Evolutionary conservation across 805 yeast genomes (phyloP), one percentile per base, ranked within the genome.

Genomic region (Cyberlindnera meyerae): DNA sequence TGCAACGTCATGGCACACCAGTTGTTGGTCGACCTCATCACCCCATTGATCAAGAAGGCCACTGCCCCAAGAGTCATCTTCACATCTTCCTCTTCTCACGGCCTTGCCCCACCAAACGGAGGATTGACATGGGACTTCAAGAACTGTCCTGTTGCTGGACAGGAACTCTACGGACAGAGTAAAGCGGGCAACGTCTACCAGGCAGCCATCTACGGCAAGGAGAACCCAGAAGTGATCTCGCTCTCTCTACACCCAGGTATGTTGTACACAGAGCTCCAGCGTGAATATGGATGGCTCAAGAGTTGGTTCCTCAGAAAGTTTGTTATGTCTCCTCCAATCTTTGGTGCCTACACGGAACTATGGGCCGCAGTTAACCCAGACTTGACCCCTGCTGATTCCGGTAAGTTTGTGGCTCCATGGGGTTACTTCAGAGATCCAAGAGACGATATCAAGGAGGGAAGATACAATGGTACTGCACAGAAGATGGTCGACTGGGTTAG

Each of bases 1-100:
- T 63, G 66, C 16, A 74, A 74, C 48, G 62, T 51, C 15, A 42
- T 74, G 11, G 77, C 70, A 1, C 70, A 71, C 16, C 68, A 61
- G 37, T 48, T 70, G 17, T 52, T 73, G 15, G 66, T 70, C 41
- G 58, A 61, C 36, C 50, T 59, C n/a, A 46, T 70, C 30, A 56
- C 55, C 21, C 70, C 70, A 9, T 40, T 66, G 6, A 41, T 73
- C n/a, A 36, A 58, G 20, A 47, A 56, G 24, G 55, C 70, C 4
- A 58, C 66, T 4, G 39, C 53, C 2, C 58, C 67, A 8, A 57
- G 78, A 31, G 57, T 72, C 22, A 62, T 73, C 8, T 72, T 74
- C 68, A 58, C 70, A 2, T 47, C 71, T 3, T 71, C 77, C 1
- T 34, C 58, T 18, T 68, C 61, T 0, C 70, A 63, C 27, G 25